Conservation (phyloP, 2,329 filamentous ascomycete genomes). For the Ophiostoma montium region DNA sequence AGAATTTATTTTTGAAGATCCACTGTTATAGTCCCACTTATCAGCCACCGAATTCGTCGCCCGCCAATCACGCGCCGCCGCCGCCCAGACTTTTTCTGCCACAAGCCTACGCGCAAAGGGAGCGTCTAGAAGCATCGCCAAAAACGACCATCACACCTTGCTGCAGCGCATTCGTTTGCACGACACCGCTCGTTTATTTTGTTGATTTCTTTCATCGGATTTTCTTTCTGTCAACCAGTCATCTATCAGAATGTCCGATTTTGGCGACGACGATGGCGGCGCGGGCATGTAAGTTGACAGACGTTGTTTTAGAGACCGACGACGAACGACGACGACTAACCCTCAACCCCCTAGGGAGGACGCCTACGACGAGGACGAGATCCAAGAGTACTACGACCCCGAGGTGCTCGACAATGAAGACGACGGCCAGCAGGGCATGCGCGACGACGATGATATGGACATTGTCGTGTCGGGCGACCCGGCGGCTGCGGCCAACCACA, state of each 20-base stretch:
- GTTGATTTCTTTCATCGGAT: background rate
- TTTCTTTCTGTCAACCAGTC: background rate
- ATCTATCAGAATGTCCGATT: constrained; percentile 49
- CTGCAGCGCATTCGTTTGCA: too few species aligned
- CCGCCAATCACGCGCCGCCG: constrained; percentile 4
- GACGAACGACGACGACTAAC: too few species aligned
- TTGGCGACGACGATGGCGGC: constrained; percentile 47
- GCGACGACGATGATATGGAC: constrained; percentile 42
- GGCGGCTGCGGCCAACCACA: constrained; percentile 39
- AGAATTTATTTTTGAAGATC: background rate
- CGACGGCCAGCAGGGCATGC: constrained; percentile 35
- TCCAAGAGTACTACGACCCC: constrained; percentile 43
- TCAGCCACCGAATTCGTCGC: background rate
- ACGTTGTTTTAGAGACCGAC: too few species aligned
- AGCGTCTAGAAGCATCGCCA: background rate
- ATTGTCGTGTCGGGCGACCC: constrained; percentile 49
- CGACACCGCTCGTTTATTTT: background rate
- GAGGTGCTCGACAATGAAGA: constrained; percentile 41
- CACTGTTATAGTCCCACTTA: background rate
- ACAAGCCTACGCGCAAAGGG: background rate
- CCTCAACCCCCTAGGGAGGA: constrained; percentile 37
- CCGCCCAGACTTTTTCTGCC: constrained; percentile 7
- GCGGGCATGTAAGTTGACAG: constrained; percentile 38
- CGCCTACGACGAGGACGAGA: constrained; percentile 60
- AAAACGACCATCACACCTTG: background rate